phyloP scores from a whole-genome alignment of 768 basidiomycete species.

The Lanmaoa rubissima region DNA sequence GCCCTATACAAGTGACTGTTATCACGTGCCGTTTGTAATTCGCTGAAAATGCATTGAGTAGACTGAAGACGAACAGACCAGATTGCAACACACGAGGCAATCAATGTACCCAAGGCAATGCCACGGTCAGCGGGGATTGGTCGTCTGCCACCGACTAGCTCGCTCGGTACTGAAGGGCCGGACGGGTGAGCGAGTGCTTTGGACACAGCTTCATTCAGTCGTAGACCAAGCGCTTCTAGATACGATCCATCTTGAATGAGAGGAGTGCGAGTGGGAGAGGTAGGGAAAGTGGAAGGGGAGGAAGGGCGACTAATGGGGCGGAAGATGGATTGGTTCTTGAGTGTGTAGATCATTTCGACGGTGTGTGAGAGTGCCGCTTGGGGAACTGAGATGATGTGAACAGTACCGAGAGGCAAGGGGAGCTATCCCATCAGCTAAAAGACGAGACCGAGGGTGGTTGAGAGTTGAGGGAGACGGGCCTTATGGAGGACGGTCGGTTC shows the following conservation, averaged over 20 bases:
- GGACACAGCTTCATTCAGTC: conserved; percentile 79
- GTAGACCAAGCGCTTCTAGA: conserved; percentile 71
- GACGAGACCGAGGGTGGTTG: not conserved
- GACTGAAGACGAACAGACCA: conserved; percentile 9
- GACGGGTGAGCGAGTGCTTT: conserved; percentile 68
- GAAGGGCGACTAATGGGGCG: conserved; percentile 61
- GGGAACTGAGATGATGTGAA: conserved; percentile 27
- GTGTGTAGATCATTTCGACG: conserved; percentile 54
- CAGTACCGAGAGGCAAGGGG: conserved; percentile 14
- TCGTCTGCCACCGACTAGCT: conserved; percentile 62
- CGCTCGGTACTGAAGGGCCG: conserved; percentile 48
- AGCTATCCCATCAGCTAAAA: conserved; percentile 44
- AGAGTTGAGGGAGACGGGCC: conserved; percentile 26
- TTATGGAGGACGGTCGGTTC: conserved; percentile 82
- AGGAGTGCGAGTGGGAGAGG: conserved; percentile 37
- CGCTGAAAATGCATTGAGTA: conserved; percentile 42
- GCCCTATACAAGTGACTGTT: conserved; percentile 68
- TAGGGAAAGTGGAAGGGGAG: conserved; percentile 45
- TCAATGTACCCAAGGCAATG: conserved; percentile 59
- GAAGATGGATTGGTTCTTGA: conserved; percentile 67
- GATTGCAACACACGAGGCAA: conserved; percentile 58
- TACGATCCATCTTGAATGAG: conserved; percentile 79
- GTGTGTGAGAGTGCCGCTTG: not conserved
- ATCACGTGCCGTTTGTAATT: conserved; percentile 61
- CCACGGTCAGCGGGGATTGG: conserved; percentile 78